A percentile compares a stretch with the other conserved stretches of the same genome.
Evolutionary conservation across 768 basidiomycete species (phyloP).

Genomic region (Suillus alpinus): DNA sequence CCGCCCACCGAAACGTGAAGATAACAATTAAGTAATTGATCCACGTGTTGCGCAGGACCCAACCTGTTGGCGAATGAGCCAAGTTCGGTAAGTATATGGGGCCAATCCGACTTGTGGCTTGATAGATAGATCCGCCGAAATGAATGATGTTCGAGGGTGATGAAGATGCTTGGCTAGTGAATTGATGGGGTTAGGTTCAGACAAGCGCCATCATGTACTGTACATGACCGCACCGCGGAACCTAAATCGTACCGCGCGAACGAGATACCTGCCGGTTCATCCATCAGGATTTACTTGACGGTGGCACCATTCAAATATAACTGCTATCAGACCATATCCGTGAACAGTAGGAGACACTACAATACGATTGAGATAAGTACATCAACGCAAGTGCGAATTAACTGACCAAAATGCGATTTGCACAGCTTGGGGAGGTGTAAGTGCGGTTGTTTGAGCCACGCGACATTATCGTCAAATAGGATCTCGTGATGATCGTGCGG

Average conservation of each 20-base stretch:
- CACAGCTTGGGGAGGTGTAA: not conserved
- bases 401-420: not conserved
- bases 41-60: not conserved
- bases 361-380: not conserved
- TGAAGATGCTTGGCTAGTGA: not conserved
- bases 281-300: not conserved
- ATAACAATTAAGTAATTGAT: constrained; percentile 2
- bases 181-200: not conserved
- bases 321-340: no score
- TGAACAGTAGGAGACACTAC: not conserved
- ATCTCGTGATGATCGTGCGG: not conserved
- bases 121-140: not conserved
- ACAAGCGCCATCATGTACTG: not conserved
- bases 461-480: not conserved
- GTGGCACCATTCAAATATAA: not conserved
- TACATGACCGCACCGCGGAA: not conserved
- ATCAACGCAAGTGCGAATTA: not conserved
- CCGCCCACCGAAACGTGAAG: not conserved
- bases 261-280: not conserved
- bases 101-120: not conserved
- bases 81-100: not conserved
- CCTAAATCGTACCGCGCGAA: not conserved
- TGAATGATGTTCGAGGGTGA: not conserved
- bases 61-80: not conserved
- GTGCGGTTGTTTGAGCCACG: not conserved